These are phyloP conservation scores for Eucalyptus curtisii DNA, from an alignment of 345 rosid genomes.

Conservation along the genomic window DNA sequence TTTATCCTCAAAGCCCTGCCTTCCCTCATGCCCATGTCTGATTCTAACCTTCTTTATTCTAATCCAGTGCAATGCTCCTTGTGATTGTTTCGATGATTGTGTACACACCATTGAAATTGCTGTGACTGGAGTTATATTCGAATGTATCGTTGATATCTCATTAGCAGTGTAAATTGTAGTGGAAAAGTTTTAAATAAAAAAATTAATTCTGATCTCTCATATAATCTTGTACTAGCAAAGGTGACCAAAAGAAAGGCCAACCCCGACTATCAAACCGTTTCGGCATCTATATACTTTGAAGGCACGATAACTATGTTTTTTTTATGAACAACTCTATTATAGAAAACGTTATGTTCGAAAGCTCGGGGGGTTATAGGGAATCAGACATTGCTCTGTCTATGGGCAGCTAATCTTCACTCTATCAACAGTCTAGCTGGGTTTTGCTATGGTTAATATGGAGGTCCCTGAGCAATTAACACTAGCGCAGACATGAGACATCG, in stretches of 20 bases:
- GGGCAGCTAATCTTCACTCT: neutral
- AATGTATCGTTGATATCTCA: neutral
- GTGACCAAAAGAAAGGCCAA: neutral
- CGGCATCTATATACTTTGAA: neutral
- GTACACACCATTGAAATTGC: neutral
- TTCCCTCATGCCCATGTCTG: neutral
- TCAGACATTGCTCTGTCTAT: neutral
- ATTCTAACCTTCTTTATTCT: neutral
- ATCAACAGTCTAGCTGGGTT: neutral
- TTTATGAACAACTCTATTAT: neutral
- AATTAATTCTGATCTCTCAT: neutral
- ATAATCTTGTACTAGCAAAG: neutral
- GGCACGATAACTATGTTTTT: neutral
- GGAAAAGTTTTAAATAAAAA: neutral
- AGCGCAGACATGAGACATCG: neutral
- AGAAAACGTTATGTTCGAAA: neutral
- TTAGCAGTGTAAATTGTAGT: neutral
- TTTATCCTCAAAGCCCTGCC: neutral
- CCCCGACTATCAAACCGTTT: neutral
- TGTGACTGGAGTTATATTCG: neutral
- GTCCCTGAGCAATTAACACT: neutral
- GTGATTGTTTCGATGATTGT: neutral
- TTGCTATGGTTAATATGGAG: neutral
- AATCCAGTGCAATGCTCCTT: neutral
- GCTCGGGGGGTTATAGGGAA: neutral